Evolutionary conservation across 257 asterid species (phyloP), one percentile per base, ranked within the genome.

Genomic region (Solanum appendiculatum): DNA sequence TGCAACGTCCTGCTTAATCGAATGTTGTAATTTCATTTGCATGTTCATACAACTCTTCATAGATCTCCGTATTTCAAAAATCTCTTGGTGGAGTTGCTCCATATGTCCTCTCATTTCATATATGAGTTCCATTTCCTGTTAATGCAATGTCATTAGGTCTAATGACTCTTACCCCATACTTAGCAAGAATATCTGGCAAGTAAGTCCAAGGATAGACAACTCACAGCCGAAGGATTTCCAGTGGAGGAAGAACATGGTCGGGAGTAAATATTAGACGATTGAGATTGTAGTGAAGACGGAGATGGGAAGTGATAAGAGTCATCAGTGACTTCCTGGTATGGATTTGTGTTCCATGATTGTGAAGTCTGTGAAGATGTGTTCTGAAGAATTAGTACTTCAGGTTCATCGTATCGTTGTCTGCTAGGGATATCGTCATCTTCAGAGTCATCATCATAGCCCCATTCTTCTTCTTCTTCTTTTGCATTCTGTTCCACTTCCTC

Each of bases 111-210:
- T 95, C 92, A 96, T 84, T 81, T 96, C 94, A 88, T 91, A 90
- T 46, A 96, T 92, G 89, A 95, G 90, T 84, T 95, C 97, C 95
- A 95, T 91, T 89, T 93, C 98, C 99, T 96, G 94, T 85, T 20
- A 86, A 64, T 16, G 13, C 31, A 69, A 80, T 20, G 58, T 16
- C 31, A 23, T 80, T 14, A 63, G 73, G 68, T 54, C 84, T 86
- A n/a, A 63, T n/a, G 70, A 63, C 25, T 63, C 1, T 11, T 64
- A 18, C 34, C 75, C 7, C 44, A 34, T 42, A 46, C 27, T 85
- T 69, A 54, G 21, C 39, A 84, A 66, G 27, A 11, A n/a, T 60
- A 31, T 69, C 16, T 25, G 60, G 8, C 7, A 64, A 63, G 86
- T 34, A 6, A 60, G 31, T 31, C 44, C 56, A 36, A 66, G 86